A percentile compares a stretch with the other conserved stretches of the same genome.
These are phyloP conservation scores for Modicella reniformis DNA, from an alignment of 371 early-diverging fungal genomes.

Conservation along the genomic window DNA sequence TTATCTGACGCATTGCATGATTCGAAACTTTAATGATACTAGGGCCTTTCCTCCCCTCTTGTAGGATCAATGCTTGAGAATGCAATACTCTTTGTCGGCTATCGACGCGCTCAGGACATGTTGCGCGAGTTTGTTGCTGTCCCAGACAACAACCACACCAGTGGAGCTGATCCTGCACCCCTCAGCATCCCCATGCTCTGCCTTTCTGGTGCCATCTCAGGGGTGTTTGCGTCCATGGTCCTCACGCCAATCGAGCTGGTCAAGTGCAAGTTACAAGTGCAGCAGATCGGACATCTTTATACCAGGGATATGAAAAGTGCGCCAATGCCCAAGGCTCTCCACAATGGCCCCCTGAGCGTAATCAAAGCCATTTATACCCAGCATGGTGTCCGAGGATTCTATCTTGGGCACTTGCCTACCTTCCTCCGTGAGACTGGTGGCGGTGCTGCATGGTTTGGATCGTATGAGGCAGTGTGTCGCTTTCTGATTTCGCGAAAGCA, in stretches of 20 bases:
- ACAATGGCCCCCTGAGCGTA: conserved; percentile 80
- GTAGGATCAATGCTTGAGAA: conserved; percentile 95
- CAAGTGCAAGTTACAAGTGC: conserved; percentile 95
- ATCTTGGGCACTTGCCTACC: conserved; percentile 90
- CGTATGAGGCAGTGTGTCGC: conserved; percentile 84
- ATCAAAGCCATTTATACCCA: conserved; percentile 72
- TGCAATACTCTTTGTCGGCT: conserved; percentile 89
- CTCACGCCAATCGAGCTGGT: conserved; percentile 95
- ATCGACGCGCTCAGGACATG: conserved; percentile 81
- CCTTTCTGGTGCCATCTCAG: conserved; percentile 86
- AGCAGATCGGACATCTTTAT: conserved; percentile 66
- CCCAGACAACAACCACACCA: conserved; percentile 15
- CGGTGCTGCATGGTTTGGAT: conserved; percentile 95
- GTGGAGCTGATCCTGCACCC: conserved; percentile 43
- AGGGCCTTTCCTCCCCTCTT: conserved; percentile 92
- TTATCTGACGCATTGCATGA: neutral
- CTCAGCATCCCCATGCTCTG: conserved; percentile 78
- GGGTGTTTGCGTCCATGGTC: conserved; percentile 86
- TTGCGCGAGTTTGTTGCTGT: conserved; percentile 60
- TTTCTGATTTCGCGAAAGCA: conserved; percentile 64
- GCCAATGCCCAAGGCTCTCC: conserved; percentile 40
- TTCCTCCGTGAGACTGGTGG: conserved; percentile 91
- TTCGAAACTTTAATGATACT: conserved; percentile 27
- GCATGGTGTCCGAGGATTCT: conserved; percentile 84
- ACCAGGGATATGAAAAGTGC: conserved; percentile 32